These are phyloP conservation scores for Metschnikowia corniflorae DNA, from an alignment of 805 yeast species.

Conservation along the genomic window DNA sequence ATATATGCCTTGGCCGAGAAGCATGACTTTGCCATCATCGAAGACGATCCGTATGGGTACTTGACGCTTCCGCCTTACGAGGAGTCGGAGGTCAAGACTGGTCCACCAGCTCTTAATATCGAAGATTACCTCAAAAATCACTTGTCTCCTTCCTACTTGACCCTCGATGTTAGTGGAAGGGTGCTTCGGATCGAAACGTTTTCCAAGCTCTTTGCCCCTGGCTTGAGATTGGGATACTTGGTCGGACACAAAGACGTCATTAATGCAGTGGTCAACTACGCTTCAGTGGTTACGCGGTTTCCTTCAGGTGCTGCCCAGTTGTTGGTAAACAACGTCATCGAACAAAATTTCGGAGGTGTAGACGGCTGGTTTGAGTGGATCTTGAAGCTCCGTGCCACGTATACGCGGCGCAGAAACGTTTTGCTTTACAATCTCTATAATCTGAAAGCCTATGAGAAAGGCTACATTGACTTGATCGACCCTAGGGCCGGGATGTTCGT, in stretches of 20 bases:
- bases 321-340: constrained; percentile 16
- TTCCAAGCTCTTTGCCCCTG: constrained; percentile 21
- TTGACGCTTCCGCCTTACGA: constrained; percentile 17
- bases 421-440: constrained; percentile 17
- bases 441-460: constrained; percentile 20
- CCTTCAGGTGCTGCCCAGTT: constrained; percentile 20
- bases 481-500: constrained; percentile 27
- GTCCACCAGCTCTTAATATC: constrained; percentile 8
- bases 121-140: constrained; percentile 14
- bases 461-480: constrained; percentile 20
- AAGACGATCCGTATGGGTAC: constrained; percentile 21
- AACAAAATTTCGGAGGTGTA: constrained; percentile 18
- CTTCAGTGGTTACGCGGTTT: constrained; percentile 18
- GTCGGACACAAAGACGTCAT: constrained; percentile 18
- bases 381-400: constrained; percentile 44
- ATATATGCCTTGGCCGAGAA: constrained; percentile 16
- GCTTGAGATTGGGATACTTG: constrained; percentile 18
- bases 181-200: constrained; percentile 20
- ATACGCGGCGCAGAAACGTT: constrained; percentile 42
- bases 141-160: constrained; percentile 16
- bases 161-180: constrained; percentile 17
- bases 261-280: constrained; percentile 13
- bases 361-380: constrained; percentile 48
- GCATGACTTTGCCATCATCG: constrained; percentile 19
- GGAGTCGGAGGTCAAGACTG: constrained; percentile 6